A percentile compares a stretch with the other conserved stretches of the same genome.
These are phyloP conservation scores for Boletus huronensis DNA, from an alignment of 768 basidiomycete species.

Conservation along the genomic window DNA sequence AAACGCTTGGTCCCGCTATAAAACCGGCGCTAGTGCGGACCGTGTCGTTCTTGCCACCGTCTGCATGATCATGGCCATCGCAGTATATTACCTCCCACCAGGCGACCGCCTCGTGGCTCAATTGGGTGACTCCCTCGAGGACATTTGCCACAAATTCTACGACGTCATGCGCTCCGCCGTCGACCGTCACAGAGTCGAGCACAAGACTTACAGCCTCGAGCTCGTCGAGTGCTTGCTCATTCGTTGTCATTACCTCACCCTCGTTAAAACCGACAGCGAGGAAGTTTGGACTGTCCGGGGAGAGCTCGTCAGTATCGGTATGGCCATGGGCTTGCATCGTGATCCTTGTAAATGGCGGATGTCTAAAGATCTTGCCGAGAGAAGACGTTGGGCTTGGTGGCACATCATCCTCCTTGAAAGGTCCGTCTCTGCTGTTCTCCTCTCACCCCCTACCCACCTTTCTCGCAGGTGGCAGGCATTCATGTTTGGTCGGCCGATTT, in stretches of 20 bases:
- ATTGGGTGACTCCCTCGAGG: constrained; percentile 51
- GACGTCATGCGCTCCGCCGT: constrained; percentile 64
- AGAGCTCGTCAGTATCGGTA: constrained; percentile 69
- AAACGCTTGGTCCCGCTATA: constrained; percentile 70
- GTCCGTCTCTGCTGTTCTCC: constrained; percentile 36
- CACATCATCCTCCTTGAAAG: constrained; percentile 78
- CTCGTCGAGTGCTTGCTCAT: constrained; percentile 73
- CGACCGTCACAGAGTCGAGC: constrained; percentile 57
- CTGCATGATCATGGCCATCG: constrained; percentile 71
- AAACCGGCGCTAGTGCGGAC: constrained; percentile 60
- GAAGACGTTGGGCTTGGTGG: constrained; percentile 90
- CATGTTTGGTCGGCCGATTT: constrained; percentile 76
- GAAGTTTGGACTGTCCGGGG: constrained; percentile 77
- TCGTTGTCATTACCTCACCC: constrained; percentile 66
- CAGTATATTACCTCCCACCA: constrained; percentile 67
- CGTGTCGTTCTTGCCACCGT: constrained; percentile 69
- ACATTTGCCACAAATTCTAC: constrained; percentile 64
- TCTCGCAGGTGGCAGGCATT: constrained; percentile 77
- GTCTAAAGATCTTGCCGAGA: constrained; percentile 65
- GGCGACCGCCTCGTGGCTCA: constrained; percentile 59
- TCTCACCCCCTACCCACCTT: constrained; percentile 4
- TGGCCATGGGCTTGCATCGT: constrained; percentile 82
- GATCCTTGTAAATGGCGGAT: constrained; percentile 81
- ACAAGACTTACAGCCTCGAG: constrained; percentile 61
- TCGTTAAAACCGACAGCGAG: constrained; percentile 73